phyloP scores from a whole-genome alignment of 257 asterid genomes.

The Solanum pimpinellifolium region DNA sequence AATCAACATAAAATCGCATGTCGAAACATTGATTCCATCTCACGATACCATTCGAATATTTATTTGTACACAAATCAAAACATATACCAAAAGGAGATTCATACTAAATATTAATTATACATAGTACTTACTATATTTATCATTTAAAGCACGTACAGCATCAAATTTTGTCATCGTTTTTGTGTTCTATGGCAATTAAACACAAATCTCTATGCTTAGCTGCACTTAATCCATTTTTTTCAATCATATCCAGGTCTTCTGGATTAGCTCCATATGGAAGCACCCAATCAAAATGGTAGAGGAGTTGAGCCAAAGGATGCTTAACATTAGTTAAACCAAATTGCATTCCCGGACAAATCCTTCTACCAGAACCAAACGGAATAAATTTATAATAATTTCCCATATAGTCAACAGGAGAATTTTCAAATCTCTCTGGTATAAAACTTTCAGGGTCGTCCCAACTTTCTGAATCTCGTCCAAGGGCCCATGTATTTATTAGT shows the following conservation, averaged over 20 bases:
- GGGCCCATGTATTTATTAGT: conserved; percentile 3
- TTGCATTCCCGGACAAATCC: not conserved
- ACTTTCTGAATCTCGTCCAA: not conserved
- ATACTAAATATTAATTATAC: too few relatives aligned
- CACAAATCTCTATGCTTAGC: not conserved
- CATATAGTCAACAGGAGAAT: not conserved
- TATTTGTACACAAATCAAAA: not conserved
- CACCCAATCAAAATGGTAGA: not conserved
- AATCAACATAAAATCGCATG: too few relatives aligned
- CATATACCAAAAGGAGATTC: not conserved
- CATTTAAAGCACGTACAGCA: not conserved
- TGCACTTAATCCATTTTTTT: not conserved
- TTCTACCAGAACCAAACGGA: not conserved
- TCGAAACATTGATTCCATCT: too few relatives aligned
- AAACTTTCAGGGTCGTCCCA: not conserved
- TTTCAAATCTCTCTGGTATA: not conserved
- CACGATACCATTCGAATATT: too few relatives aligned
- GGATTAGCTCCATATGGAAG: not conserved
- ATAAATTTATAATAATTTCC: not conserved
- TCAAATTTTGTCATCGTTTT: not conserved
- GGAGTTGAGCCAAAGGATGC: not conserved
- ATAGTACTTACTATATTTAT: not conserved
- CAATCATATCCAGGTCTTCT: not conserved
- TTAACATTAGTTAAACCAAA: not conserved
- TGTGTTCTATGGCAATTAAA: not conserved